These are phyloP conservation scores for Podospora pseudocomata DNA, from an alignment of 495 filamentous ascomycete genomes.

Conservation along the genomic window DNA sequence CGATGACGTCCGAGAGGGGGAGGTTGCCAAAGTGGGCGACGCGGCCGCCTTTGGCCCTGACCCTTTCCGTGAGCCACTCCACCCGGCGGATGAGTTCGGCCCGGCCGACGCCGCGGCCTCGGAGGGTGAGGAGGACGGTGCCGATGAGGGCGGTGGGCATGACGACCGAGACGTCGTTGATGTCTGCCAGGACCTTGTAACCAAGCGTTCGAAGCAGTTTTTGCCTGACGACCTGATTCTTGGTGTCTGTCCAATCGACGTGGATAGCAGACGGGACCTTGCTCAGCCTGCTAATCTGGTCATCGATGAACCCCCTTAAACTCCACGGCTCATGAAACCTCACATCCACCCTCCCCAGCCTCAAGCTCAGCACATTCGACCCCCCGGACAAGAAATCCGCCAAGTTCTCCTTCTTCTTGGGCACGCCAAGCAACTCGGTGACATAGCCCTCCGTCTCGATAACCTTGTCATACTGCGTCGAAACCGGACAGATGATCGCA, in stretches of 20 bases:
- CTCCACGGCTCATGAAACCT: conserved; percentile 96
- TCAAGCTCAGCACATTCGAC: conserved; percentile 82
- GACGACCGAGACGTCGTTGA: conserved; percentile 92
- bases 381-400: conserved; percentile 76
- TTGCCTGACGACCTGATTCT: conserved; percentile 47
- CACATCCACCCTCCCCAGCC: conserved; percentile 88
- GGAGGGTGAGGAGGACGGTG: conserved; percentile 84
- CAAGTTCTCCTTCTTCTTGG: conserved; percentile 91
- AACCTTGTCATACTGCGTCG: conserved; percentile 97
- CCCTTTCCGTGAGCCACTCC: conserved; percentile 81
- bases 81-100: conserved; percentile 79
- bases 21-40: conserved; percentile 89
- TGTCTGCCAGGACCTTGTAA: conserved; percentile 86
- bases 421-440: conserved; percentile 85
- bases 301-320: conserved; percentile 69
- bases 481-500: conserved; percentile 88
- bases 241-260: conserved; percentile 41
- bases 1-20: conserved; percentile 75
- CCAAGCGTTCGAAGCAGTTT: conserved; percentile 77
- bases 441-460: conserved; percentile 97
- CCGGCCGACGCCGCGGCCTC: conserved; percentile 88
- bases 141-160: conserved; percentile 97
- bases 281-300: conserved; percentile 58
- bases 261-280: conserved; percentile 37
- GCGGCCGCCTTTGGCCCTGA: conserved; percentile 79